Percentiles rank a stretch among this genome's conserved stretches.
Evolutionary conservation across 2,329 filamentous ascomycete species (phyloP).

Genomic region (Hypocreales sp.): DNA sequence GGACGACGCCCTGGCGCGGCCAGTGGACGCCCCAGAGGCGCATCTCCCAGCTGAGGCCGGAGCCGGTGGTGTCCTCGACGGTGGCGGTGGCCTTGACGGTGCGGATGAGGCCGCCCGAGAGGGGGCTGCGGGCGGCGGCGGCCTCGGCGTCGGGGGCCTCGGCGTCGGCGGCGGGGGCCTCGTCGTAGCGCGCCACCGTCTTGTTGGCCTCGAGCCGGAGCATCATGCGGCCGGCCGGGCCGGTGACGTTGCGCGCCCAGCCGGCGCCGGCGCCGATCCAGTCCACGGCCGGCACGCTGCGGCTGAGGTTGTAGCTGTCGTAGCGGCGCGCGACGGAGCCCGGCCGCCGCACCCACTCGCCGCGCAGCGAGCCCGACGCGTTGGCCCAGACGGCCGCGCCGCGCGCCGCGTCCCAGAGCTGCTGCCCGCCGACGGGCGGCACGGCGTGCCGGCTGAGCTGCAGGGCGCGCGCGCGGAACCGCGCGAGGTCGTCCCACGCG

Average conservation of each 20-base stretch:
- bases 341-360: conserved; percentile 54
- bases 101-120: conserved; percentile 41
- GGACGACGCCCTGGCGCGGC: conserved; percentile 59
- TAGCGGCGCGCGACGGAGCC: conserved; percentile 29
- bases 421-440: conserved; percentile 23
- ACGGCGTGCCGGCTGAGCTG: conserved; percentile 41
- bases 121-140: conserved; percentile 15
- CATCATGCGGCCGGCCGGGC: conserved; percentile 50
- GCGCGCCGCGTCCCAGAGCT: conserved; percentile 21
- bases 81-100: conserved; percentile 55
- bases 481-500: conserved; percentile 58
- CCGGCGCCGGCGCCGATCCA: conserved; percentile 44
- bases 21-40: conserved; percentile 75
- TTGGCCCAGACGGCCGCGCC: conserved; percentile 53
- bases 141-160: conserved; percentile 15
- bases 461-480: conserved; percentile 49
- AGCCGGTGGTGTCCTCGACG: conserved; percentile 52
- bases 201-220: conserved; percentile 46
- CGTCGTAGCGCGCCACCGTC: conserved; percentile 27
- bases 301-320: conserved; percentile 45
- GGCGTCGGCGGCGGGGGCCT: conserved; percentile 13
- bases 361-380: conserved; percentile 59
- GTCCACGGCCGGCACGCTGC: conserved; percentile 46
- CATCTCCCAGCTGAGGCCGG: conserved; percentile 64
- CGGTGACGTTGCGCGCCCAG: conserved; percentile 73